Evolutionary conservation across 495 filamentous ascomycete genomes (phyloP), one percentile per base, ranked within the genome.

Genomic region (Penicillium nucicola): DNA sequence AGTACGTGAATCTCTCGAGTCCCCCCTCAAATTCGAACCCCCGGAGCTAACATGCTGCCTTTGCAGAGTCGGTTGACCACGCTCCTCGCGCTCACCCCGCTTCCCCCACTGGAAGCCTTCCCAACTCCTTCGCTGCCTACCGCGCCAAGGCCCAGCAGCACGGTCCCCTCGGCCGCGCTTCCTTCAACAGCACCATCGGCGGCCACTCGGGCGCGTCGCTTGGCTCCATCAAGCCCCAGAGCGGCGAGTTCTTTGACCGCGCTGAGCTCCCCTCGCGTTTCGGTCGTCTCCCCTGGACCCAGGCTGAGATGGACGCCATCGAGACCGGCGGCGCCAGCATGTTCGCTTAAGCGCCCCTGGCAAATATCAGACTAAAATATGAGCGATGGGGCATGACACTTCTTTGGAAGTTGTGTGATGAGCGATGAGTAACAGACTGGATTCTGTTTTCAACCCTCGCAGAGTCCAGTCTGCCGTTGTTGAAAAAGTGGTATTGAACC

Each of bases 131-230:
- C 77, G 90, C 89, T 52, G 75, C 83, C 58, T 98, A 98, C 82
- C 86, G 93, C 61, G 82, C 85, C 65, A 89, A 90, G 71, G 95
- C 92, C 20, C 87, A 90, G 69, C 92, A 96, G 66, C 92, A 96
- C 69, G 93, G 93, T 17, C 93, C 93, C 9, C 83, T 97, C 40
- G 65, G 68, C 66, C 64, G 62, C 42, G 65, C 67, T 37, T 62
- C 69, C 31, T 72, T 75, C 59, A 63, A 65, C 34, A 77, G 76
- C 42, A 74, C 72, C 55, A 79, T 93, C 37, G 90, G 90, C 43
- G 78, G 81, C 37, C 64, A 69, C 31, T 56, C 88, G 1, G 91
- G 87, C 20, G 71, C 79, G 42, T 65, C 84, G 11, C 78, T 95
- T 14, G 90, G 90, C 15, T 71, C 84, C 13, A 76, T 97, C 45